These are phyloP conservation scores for Pleurotus ostreatus DNA, from an alignment of 768 basidiomycete species.

Conservation along the genomic window DNA sequence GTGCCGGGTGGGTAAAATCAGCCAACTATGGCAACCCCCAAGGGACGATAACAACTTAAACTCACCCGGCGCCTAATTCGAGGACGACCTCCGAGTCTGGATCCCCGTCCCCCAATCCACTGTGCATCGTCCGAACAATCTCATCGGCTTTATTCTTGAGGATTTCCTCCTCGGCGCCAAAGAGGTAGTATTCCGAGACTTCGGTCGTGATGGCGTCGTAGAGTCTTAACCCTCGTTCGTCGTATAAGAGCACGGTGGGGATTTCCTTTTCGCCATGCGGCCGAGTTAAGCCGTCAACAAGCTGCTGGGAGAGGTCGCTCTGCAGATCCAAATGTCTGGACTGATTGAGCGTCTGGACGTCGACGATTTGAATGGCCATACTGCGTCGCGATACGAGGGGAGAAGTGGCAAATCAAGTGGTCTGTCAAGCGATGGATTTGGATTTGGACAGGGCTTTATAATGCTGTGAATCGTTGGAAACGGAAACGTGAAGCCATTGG, in stretches of 20 bases:
- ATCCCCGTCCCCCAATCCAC: slow-evolving; percentile 23
- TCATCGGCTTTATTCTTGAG: slow-evolving; percentile 67
- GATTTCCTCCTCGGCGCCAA: slow-evolving; percentile 83
- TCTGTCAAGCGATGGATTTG: too few species aligned
- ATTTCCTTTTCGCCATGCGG: slow-evolving; percentile 56
- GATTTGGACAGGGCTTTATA: too few species aligned
- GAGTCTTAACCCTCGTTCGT: slow-evolving; percentile 78
- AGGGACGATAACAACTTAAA: background rate
- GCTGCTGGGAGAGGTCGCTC: slow-evolving; percentile 38
- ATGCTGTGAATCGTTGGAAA: too few species aligned
- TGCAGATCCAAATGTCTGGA: slow-evolving; percentile 20
- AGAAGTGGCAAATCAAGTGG: background rate
- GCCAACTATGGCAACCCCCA: background rate
- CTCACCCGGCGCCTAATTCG: slow-evolving; percentile 95
- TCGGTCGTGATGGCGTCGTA: slow-evolving; percentile 84
- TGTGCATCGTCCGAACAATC: slow-evolving; percentile 73
- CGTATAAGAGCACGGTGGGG: slow-evolving; percentile 84
- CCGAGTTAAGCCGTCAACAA: slow-evolving; percentile 52
- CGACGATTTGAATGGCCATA: slow-evolving; percentile 48
- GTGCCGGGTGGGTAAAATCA: background rate
- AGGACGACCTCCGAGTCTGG: slow-evolving; percentile 58
- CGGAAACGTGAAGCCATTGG: background rate
- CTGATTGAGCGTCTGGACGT: slow-evolving; percentile 37
- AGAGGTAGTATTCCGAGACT: slow-evolving; percentile 85
- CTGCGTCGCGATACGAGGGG: background rate